Base-by-base conservation (phyloP, 2,329 filamentous ascomycete genomes). In the Alternaria angustiovoidea region DNA sequence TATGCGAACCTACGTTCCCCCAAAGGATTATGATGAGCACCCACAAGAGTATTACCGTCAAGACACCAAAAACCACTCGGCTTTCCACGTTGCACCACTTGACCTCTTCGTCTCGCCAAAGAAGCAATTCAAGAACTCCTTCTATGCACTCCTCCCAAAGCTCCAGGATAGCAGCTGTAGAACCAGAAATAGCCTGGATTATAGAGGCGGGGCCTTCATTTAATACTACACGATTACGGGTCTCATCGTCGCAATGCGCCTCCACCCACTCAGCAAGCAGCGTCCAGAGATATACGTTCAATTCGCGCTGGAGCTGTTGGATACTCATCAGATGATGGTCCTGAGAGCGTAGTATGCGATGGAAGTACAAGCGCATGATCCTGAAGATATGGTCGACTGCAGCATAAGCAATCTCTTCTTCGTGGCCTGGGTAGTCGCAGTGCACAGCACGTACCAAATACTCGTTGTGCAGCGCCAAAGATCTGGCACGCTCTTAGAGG, bases 231-330 rank as follows among this genome's bases (percentile, higher is more conserved):
- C 7, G 26, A 5, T 38, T 11, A 9, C 5, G 14, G 4, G 39
- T 46, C 7, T 2, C 3, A 3, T n/a, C 8, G 7, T 55, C 30
- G 24, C 44, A 42, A 22, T 57, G 12, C 12, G 24, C 6, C 8
- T 14, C 18, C 4, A 62, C 20, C 52, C 59, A 62, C 7, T 62
- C 48, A 8, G 11, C 38, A 1, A 64, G n/a, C 32, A 53, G 43
- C 14, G 53, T 60, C 53, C 38, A 54, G 9, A 60, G 14, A 44
- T 57, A 65, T 1, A 57, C 22, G 1, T 54, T 34, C 14, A 62
- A 43, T 18, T 63, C 56, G 5, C 2, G 9, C 0, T 46, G 49
- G 6, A 65, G 53, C 16, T 54, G 30, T 0, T 39, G 20, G 1
- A 62, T 22, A 0, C 1, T 41, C 0, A 62, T 12, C 1, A n/a